phyloP scores from a whole-genome alignment of 108 stramenopile genomes.

The Cylindrotheca closterium region DNA sequence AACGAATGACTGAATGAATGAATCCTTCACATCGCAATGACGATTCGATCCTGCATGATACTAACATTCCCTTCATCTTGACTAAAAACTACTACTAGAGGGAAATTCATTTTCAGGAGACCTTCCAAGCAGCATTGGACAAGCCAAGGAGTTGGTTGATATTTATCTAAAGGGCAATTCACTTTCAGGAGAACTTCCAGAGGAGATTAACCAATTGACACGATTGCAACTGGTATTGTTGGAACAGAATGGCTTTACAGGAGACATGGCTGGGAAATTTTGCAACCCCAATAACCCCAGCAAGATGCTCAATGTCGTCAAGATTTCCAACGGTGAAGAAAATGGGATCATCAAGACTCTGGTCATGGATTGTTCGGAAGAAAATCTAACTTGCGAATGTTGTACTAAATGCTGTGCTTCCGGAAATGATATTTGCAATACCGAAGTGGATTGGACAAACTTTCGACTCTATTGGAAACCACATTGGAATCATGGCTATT shows the following conservation, averaged over 20 bases:
- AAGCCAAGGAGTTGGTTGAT: conserved; percentile 11
- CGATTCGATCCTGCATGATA: background rate
- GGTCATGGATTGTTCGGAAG: background rate
- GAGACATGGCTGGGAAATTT: conserved; percentile 11
- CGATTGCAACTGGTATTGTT: conserved; percentile 20
- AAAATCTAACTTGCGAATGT: conserved; percentile 25
- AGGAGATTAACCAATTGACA: conserved; percentile 4
- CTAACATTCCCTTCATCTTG: too few relatives aligned
- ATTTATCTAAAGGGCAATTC: conserved; percentile 40
- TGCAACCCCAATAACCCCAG: background rate
- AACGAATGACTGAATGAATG: background rate
- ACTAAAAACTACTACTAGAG: conserved; percentile 2
- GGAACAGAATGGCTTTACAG: conserved; percentile 18
- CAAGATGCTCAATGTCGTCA: background rate
- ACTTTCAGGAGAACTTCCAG: conserved; percentile 40
- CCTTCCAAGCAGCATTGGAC: conserved; percentile 28
- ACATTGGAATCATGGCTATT: background rate
- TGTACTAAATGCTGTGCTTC: conserved; percentile 27
- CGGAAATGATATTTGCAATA: conserved; percentile 17
- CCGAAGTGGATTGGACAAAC: background rate
- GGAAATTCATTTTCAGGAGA: conserved; percentile 28
- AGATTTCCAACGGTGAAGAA: conserved; percentile 12
- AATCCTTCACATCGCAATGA: background rate
- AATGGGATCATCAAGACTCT: too few relatives aligned
- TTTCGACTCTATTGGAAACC: background rate